Evolutionary conservation across 2,329 filamentous ascomycete genomes (phyloP).

Genomic region (Verticillium nubilum): DNA sequence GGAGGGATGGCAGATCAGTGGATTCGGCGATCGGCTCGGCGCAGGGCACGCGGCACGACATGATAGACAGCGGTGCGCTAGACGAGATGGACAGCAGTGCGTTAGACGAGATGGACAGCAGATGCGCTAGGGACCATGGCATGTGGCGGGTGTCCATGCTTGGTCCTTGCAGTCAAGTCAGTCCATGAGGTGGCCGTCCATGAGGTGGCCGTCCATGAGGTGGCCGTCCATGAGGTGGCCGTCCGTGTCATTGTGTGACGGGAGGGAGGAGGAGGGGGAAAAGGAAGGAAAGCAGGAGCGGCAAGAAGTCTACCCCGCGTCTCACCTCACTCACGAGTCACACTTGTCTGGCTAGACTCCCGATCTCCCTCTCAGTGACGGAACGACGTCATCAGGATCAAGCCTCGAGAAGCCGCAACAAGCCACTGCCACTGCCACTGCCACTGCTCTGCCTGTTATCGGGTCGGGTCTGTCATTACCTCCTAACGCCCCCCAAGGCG

Average conservation of each 20-base stretch:
- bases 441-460: neutral
- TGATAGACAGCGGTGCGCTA: neutral
- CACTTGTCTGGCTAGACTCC: too few relatives aligned
- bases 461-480: neutral
- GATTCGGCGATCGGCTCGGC: neutral
- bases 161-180: too few relatives aligned
- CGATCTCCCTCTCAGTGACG: neutral
- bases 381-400: slow-evolving; percentile 2
- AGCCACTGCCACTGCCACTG: too few relatives aligned
- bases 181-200: too few relatives aligned
- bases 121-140: neutral
- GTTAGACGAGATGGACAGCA: neutral
- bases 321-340: too few relatives aligned
- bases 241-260: neutral
- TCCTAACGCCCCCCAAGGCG: too few relatives aligned
- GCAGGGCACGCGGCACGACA: neutral
- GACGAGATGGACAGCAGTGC: neutral
- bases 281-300: neutral
- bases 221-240: too few relatives aligned
- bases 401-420: neutral
- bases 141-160: neutral
- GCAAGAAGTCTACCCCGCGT: too few relatives aligned
- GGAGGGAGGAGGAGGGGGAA: neutral
- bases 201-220: too few relatives aligned
- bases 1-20: neutral